A percentile compares a stretch with the other conserved stretches of the same genome.
phyloP scores from a whole-genome alignment of 768 basidiomycete species.

The Fibroporia radiculosa region DNA sequence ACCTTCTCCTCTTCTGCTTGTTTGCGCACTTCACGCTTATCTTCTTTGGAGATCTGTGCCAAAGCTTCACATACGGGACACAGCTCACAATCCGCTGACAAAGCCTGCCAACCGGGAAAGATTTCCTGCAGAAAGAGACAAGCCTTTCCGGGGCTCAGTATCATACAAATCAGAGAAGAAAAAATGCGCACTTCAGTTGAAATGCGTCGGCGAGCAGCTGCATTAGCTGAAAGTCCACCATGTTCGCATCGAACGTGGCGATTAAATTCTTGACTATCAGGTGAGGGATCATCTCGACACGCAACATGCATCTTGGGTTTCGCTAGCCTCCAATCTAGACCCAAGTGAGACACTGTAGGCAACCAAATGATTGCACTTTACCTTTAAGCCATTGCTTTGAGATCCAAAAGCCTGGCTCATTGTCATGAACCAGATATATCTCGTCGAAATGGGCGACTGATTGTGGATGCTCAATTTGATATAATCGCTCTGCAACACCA shows the following conservation, averaged over 20 bases:
- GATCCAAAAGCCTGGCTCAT: conserved; percentile 54
- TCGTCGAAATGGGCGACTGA: conserved; percentile 54
- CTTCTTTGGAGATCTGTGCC: conserved; percentile 48
- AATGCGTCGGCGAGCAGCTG: conserved; percentile 51
- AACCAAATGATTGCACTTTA: conserved; percentile 18
- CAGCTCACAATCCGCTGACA: conserved; percentile 38
- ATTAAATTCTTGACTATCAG: conserved; percentile 49
- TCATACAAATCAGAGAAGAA: not conserved
- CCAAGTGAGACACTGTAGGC: conserved; percentile 1
- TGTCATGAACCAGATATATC: conserved; percentile 34
- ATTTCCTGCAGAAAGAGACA: conserved; percentile 42
- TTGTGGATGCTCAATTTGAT: conserved; percentile 59
- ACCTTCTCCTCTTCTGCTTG: conserved; percentile 80
- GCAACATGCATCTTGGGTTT: conserved; percentile 73
- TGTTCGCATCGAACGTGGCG: conserved; percentile 70
- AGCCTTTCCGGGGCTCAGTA: conserved; percentile 33
- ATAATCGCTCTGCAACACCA: conserved; percentile 48
- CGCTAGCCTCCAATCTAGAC: conserved; percentile 63
- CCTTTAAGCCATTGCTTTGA: conserved; percentile 79
- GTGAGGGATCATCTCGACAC: conserved; percentile 54
- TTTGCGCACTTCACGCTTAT: conserved; percentile 53
- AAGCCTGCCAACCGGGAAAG: conserved; percentile 61
- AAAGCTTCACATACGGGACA: conserved; percentile 61
- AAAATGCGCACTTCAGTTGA: conserved; percentile 41
- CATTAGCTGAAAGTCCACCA: conserved; percentile 47